Evolutionary conservation across 331 rosid species (phyloP), one percentile per base, ranked within the genome.

Genomic region (Ulmus americana): DNA sequence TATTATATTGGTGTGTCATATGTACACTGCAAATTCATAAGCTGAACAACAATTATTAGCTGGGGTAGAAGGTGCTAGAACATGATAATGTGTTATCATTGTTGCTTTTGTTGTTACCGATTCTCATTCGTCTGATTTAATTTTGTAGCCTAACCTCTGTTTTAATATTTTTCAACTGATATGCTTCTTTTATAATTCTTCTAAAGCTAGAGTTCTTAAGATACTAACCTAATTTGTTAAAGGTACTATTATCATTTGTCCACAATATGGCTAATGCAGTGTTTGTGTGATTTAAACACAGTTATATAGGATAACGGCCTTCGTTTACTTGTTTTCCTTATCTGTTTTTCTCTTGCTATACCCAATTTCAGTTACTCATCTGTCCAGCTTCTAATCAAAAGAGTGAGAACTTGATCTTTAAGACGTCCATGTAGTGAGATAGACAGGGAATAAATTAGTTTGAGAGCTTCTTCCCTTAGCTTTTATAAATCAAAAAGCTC

Each of bases 201-300:
- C 38, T 6, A 11, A 58, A 42, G n/a, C 40, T 64, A n/a, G 39
- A 8, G 22, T 7, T 20, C 41, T 38, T 54, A 14, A 45, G n/a
- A 39, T 13, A 15, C 35, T 44, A 15, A 28, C n/a, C 8, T 44
- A 4, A 20, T 45, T 46, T 54, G 64, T 14, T 62, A 45, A 28
- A 10, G 28, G 53, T 43, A 41, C 28, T 70, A 22, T 10, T 1
- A 42, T 52, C 50, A 0, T 7, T 11, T 39, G 18, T 51, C 16
- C 6, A 54, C 35, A 14, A 13, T 52, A 14, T 11, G 40, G 61
- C 35, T 10, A 18, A 38, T 38, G 43, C 20, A 9, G 16, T 55
- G 12, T 35, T 44, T 22, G 45, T 63, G 64, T 43, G 75, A 59
- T 38, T 15, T 39, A 20, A 38, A 35, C 38, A 38, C 50, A 10